Base-by-base conservation (phyloP, 768 basidiomycete species). In the Boletus patriciae region DNA sequence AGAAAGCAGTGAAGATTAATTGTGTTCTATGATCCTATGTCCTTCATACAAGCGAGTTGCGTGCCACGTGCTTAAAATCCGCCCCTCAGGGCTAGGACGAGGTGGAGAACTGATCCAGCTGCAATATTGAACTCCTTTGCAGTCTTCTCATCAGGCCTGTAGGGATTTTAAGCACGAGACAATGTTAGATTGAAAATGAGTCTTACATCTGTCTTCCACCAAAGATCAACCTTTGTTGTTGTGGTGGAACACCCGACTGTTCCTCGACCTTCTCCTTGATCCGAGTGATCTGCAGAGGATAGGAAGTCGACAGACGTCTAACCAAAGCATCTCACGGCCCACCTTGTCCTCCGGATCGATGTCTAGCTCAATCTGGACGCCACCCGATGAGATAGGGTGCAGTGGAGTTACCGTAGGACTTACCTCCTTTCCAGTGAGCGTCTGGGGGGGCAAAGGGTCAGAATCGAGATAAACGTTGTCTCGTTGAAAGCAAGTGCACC, bases 261-360 rank as follows among this genome's bases (percentile, higher is more conserved):
- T 98, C 95, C 73, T 98, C 96, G 10, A 98, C 93, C 73, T 92
- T 91, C 81, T 96, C 94, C 78, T 98, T 98, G 76, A 98, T 94
- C 63, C 91, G 85, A 45, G 85, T 79, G 67, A 97, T 92, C 96
- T 98, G 69, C 18, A 50, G 36, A 21, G 46, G 29, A 40, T 25
- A 37, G 47, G 41, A 56, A 18, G 44, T 64, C 18, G 13, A 21
- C 23, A 18, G 16, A 18, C 5, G 29, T n/a, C 5, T 50, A 47
- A 46, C 3, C 2, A 25, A 7, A 36, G 18, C 29, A 21, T 19
- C 27, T 37, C 23, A 10, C 15, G 19, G 65, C 81, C 47, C 54
- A 87, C 94, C 82, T 88, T 89, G 76, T 92, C 92, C 61, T 92
- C 90, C 16, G 81, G 76, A 73, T 96, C 94, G 71, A 97, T 92